Evolutionary conservation across 129 eudicot species (phyloP), one percentile per base, ranked within the genome.

Genomic region (Lactuca saligna): DNA sequence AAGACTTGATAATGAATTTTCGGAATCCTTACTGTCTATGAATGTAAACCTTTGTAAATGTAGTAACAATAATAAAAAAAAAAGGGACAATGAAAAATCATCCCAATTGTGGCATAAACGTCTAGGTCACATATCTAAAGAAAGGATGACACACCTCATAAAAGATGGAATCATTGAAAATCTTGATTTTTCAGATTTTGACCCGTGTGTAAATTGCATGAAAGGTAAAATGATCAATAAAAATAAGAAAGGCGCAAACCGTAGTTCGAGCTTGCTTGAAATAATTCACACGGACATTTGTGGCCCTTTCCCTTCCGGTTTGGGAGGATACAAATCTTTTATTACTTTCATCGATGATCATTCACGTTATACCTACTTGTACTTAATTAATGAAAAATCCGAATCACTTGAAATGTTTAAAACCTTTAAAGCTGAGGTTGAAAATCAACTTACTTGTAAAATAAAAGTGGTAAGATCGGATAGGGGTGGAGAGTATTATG

Each of bases 61-160:
- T 10, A 49, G 54, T 49, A 49, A 49, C 14, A 49, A 10, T 8
- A 59, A 31, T 32, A 59, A 29, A 5, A 59, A 44, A 31, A 59
- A 59, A 10, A 3, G 64, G 32, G 17, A 31, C 11, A 14, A 59
- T 59, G 42, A 59, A 31, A 59, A 59, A 12, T 34, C 46, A 32
- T 60, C 46, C 14, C 3, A 7, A 33, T 60, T 60, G 9, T 60
- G 65, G 46, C 65, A 60, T 60, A 37, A 60, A 60, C 46, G 65
- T 33, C 16, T 34, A 12, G 20, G 65, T 59, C 65, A 59, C 17
- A 32, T 59, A 59, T 31, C 65, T 59, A 59, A 14, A 35, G 17
- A 35, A 11, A 29, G 65, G 41, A 59, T 32, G 42, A 35, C 39
- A 59, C 17, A 42, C 2, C 65, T 59, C 12, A 10, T 59, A 0